Evolutionary conservation across 2,329 filamentous ascomycete species (phyloP).

Genomic region (Cladosporium colombiae): DNA sequence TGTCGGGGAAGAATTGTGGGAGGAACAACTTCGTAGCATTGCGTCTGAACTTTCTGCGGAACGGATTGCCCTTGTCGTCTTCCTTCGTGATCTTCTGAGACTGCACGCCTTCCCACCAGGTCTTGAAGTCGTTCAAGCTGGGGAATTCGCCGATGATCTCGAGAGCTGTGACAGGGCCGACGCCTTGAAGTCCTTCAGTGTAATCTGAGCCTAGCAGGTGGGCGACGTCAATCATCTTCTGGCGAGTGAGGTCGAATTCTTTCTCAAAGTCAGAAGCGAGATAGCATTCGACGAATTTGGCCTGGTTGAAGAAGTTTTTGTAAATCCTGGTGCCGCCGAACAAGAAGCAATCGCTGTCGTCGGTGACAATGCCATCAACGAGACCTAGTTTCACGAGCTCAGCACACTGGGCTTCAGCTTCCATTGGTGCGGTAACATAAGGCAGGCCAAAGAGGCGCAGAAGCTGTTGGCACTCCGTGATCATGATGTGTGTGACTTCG

Average conservation of each 20-base stretch:
- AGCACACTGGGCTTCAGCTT: slow-evolving; percentile 96
- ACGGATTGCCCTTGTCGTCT: slow-evolving; percentile 58
- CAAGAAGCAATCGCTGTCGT: slow-evolving; percentile 94
- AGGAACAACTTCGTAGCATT: slow-evolving; percentile 86
- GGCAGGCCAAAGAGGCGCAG: slow-evolving; percentile 89
- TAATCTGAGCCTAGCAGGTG: slow-evolving; percentile 94
- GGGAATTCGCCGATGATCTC: slow-evolving; percentile 93
- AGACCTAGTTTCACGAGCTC: slow-evolving; percentile 82
- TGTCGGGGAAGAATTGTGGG: slow-evolving; percentile 74
- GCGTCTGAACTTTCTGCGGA: slow-evolving; percentile 84
- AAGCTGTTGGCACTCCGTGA: slow-evolving; percentile 89
- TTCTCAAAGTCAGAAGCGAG: slow-evolving; percentile 79
- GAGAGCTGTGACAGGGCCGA: slow-evolving; percentile 90
- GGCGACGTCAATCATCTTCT: slow-evolving; percentile 84
- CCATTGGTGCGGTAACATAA: slow-evolving; percentile 97
- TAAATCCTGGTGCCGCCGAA: slow-evolving; percentile 96
- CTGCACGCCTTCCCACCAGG: slow-evolving; percentile 86
- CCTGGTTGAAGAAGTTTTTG: slow-evolving; percentile 99
- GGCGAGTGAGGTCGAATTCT: slow-evolving; percentile 83
- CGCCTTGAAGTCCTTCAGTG: slow-evolving; percentile 84
- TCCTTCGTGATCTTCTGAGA: slow-evolving; percentile 61
- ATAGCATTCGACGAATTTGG: slow-evolving; percentile 98
- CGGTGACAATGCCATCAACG: slow-evolving; percentile 96
- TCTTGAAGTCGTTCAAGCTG: slow-evolving; percentile 71
- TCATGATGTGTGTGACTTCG: slow-evolving; percentile 95